Evolutionary conservation across 2,329 filamentous ascomycete species (phyloP), one percentile per base, ranked within the genome.

Genomic region (Penicillium sp.): DNA sequence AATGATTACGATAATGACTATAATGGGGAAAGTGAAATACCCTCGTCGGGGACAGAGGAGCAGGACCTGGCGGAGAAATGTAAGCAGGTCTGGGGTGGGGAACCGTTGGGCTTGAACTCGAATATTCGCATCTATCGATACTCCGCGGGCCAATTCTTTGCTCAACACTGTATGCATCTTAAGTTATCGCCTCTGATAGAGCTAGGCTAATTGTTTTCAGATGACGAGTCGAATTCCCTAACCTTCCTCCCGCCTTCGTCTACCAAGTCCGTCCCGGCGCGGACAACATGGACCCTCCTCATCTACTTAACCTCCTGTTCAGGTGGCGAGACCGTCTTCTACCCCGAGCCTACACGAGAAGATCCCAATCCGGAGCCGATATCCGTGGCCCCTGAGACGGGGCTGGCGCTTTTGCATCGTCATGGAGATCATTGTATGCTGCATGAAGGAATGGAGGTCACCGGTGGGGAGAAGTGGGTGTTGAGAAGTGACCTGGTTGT

Each of bases 91-190:
- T 96, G 91, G 90, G 91, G 89, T 51, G 91, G 91, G 23, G 82
- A 91, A 43, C 84, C 90, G 0, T 75, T 95, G n/a, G 91, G 91
- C 0, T 74, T 97, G 53, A 96, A 91, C 70, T 85, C 90, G 7
- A 95, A 95, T 60, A 95, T 97, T 49, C 82, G 93, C 27, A 84
- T 97, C 24, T 97, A 97, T 74, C 84, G 92, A 18, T 97, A 97
- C 71, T 83, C 81, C 1, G 84, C 87, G 59, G 90, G 90, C 0
- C 91, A 97, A 68, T 96, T 92, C 69, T 97, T 97, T 69, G 91
- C 91, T 66, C 87, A 90, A 63, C 93, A 97, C 70, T 97, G 90
- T 93, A 82, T 4, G 36, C 64, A 87, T 82, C 34, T 37, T 34
- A 24, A 12, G n/a, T n/a, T n/a, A n/a, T 52, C 32, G 50, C 21